Percentiles rank a stretch among this genome's conserved stretches.
These are phyloP conservation scores for Effrenium voratum DNA, from an alignment of 73 alveolate species.

Conservation along the genomic window DNA sequence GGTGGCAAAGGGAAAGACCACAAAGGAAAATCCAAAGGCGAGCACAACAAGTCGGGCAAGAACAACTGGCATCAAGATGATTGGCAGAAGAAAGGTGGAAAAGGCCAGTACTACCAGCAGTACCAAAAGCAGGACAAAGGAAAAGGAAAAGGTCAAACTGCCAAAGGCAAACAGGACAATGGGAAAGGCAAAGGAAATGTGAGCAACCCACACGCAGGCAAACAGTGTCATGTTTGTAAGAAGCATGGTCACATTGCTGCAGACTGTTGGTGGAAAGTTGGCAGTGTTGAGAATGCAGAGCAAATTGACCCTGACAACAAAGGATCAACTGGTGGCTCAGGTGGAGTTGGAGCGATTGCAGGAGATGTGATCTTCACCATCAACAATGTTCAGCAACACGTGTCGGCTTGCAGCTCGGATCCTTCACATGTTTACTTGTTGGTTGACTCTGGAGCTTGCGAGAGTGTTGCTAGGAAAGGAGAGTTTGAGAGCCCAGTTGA, in stretches of 20 bases:
- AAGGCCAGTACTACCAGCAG: not conserved
- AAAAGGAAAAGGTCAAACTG: conserved; percentile 5
- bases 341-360: not conserved
- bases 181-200: conserved; percentile 8
- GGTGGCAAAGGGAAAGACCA: not conserved
- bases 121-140: not conserved
- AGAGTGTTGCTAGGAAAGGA: not conserved
- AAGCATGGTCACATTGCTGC: conserved; percentile 50
- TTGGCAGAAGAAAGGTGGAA: not conserved
- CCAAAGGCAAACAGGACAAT: not conserved
- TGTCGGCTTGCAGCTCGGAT: too few relatives aligned
- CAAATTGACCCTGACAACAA: not conserved
- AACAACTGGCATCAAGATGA: not conserved
- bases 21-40: not conserved
- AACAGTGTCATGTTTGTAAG: conserved; percentile 11
- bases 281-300: not conserved
- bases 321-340: not conserved
- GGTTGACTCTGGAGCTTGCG: conserved; percentile 51
- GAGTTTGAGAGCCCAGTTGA: not conserved
- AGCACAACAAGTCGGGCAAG: not conserved
- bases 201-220: conserved; percentile 28
- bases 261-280: conserved; percentile 45
- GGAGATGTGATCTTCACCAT: not conserved
- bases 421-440: too few relatives aligned
- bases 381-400: too few relatives aligned